Base-by-base conservation (phyloP, 331 rosid species). In the Arachis monticola region DNA sequence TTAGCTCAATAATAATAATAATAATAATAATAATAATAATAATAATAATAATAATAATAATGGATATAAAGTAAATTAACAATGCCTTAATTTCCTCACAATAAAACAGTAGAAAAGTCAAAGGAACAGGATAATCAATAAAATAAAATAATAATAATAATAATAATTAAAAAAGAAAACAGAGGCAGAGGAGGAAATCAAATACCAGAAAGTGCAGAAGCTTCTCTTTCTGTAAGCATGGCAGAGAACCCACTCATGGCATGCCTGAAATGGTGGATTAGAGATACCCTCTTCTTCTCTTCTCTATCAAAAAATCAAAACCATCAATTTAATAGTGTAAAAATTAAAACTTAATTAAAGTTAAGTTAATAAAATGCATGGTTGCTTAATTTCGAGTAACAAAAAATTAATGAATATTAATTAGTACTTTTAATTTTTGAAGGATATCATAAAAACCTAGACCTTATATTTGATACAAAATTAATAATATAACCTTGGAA, bases 221-320 rank as follows among this genome's bases (percentile, higher is more conserved):
- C 98, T 86, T 94, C 96, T 74, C 17, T 72, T 64, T 84, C 84
- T 63, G 97, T 94, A 62, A 94, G 90, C 93, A 91, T 81, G 70
- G 98, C 96, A 48, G 95, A 91, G 81, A 94, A 94, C 7, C 98
- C 98, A 83, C 83, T 88, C 35, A 94, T 83, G 75, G 97, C 95
- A 86, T 91, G 91, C 56, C 61, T 76, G 63, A 83, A 94, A 59
- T 85, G 91, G 78, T 94, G 97, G 64, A 84, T 81, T 35, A 90
- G 66, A 67, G 76, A 62, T 64, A 81, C 45, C 57, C 91, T 88
- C 77, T 86, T 91, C 70, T 72, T 89, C 79, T 90, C 93, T 77
- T 75, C 72, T 22, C 27, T 22, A 22, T 22, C 27, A 22, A 22
- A 22, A 22, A 22, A 22, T 22, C 27, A 22, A 22, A 22, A 22